phyloP scores from a whole-genome alignment of 2,329 filamentous ascomycete genomes.

The Lecanoromycetidae sp. region DNA sequence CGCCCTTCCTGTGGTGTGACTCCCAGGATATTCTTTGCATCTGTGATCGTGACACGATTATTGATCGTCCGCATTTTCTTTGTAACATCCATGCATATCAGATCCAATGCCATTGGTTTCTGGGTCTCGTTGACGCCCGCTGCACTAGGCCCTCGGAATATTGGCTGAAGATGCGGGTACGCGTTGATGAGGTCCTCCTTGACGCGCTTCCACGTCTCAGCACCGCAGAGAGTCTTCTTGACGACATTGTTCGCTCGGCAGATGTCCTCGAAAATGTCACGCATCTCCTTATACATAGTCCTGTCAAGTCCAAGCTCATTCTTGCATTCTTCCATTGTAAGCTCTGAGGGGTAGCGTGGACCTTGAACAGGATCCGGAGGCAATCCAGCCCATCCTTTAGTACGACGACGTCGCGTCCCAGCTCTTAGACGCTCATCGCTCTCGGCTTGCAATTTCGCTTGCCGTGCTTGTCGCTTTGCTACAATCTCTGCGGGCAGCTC shows the following conservation, averaged over 20 bases:
- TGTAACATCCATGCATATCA: slow-evolving; percentile 70
- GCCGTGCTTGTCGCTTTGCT: slow-evolving; percentile 42
- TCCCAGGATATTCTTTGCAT: slow-evolving; percentile 60
- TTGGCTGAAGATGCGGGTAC: slow-evolving; percentile 49
- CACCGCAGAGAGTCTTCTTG: slow-evolving; percentile 65
- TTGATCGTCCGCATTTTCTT: slow-evolving; percentile 60
- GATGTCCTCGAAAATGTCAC: slow-evolving; percentile 56
- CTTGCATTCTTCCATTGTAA: slow-evolving; percentile 68
- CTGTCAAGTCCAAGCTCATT: slow-evolving; percentile 53
- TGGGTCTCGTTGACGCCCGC: slow-evolving; percentile 49
- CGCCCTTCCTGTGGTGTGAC: slow-evolving; percentile 58
- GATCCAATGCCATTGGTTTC: slow-evolving; percentile 58
- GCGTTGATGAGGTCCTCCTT: slow-evolving; percentile 57
- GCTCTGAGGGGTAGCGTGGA: slow-evolving; percentile 69
- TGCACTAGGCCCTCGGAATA: slow-evolving; percentile 45
- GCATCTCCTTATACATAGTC: slow-evolving; percentile 49
- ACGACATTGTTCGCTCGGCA: slow-evolving; percentile 55
- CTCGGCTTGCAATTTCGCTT: slow-evolving; percentile 44
- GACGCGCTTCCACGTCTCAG: slow-evolving; percentile 59
- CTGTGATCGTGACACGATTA: slow-evolving; percentile 56
- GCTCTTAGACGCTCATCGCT: slow-evolving; percentile 50
- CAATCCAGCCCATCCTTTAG: slow-evolving; percentile 54
- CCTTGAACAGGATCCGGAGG: slow-evolving; percentile 56
- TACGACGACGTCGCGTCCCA: slow-evolving; percentile 56
- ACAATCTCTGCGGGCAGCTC: slow-evolving; percentile 36